Base-by-base conservation (phyloP, 2,329 filamentous ascomycete species). In the Sclerotinia glacialis region DNA sequence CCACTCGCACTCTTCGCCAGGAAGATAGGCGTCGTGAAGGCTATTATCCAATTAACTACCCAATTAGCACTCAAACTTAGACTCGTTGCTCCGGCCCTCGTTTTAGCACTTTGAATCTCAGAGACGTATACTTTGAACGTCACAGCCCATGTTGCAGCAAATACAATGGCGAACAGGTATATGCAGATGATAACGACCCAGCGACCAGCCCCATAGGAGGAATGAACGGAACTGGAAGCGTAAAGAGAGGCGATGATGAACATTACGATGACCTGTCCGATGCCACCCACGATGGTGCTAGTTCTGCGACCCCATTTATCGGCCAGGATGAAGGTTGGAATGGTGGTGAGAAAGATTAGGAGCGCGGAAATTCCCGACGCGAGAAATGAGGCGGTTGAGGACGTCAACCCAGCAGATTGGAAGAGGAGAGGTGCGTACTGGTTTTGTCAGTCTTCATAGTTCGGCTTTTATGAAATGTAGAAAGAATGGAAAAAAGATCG, bases 391-490 rank as follows among this genome's bases (percentile, higher is more conserved):
- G 84, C 80, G 31, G 80, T 82, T 4, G 79, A 77, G 0, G 83
- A 83, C 9, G 79, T 78, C 14, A 88, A 78, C 0, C 86, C 86
- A 2, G 86, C 85, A 63, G 86, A 83, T 31, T 80, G 76, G 70
- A 89, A 89, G 0, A 89, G 78, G 0, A 83, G 76, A 0, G 86
- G 86, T 0, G 86, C 85, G 67, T 89, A 89, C 81, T 85, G 34
- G 55, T 60, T 68, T 54, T 49, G 26, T 65, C 12, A 63, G 26
- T 53, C 26, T 31, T 52, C 28, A 16, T 18, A 6, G 1, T 54
- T 54, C 23, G 7, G 12, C 7, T 54, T 14, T 23, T 37, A 26
- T 21, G 26, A 50, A 53, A 55, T 21, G 2, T 59, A 28, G 44
- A 68, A 40, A 34, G 18, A 18, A 42, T 40, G 11, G 42, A 31